Evolutionary conservation across 1,284 basidiomycete species (phyloP).

Genomic region (Xerocomus nothofagi): DNA sequence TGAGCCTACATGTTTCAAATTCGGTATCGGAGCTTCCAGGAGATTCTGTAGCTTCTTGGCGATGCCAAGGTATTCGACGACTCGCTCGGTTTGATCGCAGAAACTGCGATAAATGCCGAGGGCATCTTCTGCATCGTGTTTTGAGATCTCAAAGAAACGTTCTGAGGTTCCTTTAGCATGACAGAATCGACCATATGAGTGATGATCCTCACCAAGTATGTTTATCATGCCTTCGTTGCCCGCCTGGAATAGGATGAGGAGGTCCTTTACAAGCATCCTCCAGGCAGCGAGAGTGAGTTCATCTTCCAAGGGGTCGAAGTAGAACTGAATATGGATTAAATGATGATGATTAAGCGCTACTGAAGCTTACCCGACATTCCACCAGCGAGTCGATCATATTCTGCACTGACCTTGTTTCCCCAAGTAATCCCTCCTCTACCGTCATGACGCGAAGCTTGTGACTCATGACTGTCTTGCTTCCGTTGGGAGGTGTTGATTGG

Average conservation of each 20-base stretch:
- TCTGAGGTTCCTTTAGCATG: slow-evolving; percentile 51
- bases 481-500: slow-evolving; percentile 39
- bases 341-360: not conserved
- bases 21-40: slow-evolving; percentile 91
- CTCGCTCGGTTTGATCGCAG: slow-evolving; percentile 91
- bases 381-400: slow-evolving; percentile 85
- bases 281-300: slow-evolving; percentile 89
- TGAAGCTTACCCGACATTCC: slow-evolving; percentile 71
- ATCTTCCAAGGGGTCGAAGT: slow-evolving; percentile 90
- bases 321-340: slow-evolving; percentile 61
- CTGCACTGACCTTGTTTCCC: slow-evolving; percentile 92
- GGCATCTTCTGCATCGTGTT: slow-evolving; percentile 84
- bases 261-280: slow-evolving; percentile 95
- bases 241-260: slow-evolving; percentile 93
- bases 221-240: slow-evolving; percentile 99
- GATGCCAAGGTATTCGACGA: slow-evolving; percentile 92
- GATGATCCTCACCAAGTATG: slow-evolving; percentile 67
- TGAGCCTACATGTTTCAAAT: slow-evolving; percentile 81
- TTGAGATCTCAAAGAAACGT: slow-evolving; percentile 99
- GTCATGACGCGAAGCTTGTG: slow-evolving; percentile 87
- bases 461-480: slow-evolving; percentile 79
- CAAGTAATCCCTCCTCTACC: slow-evolving; percentile 92
- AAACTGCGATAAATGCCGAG: slow-evolving; percentile 92
- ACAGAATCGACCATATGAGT: not conserved
- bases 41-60: slow-evolving; percentile 92